These are phyloP conservation scores for Amniculicola lignicola DNA, from an alignment of 495 filamentous ascomycete species.

Conservation along the genomic window DNA sequence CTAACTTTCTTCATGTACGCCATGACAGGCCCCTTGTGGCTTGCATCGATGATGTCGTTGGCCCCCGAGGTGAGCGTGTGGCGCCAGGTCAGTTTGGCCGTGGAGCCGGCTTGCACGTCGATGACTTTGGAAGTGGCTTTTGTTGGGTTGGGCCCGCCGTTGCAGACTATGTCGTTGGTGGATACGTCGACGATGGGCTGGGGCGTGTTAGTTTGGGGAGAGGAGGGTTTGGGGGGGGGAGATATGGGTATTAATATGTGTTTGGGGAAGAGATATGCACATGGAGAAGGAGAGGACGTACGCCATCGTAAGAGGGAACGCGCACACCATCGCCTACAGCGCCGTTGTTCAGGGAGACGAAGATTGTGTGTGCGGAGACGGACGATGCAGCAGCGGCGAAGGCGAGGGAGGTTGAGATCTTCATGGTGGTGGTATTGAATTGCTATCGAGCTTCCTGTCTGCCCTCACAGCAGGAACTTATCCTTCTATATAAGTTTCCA, in stretches of 20 bases:
- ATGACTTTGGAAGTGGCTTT: conserved; percentile 37
- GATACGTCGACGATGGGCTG: conserved; percentile 51
- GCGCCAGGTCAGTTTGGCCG: conserved; percentile 48
- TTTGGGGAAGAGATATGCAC: not conserved
- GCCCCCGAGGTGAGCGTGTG: conserved; percentile 50
- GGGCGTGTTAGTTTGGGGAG: not conserved
- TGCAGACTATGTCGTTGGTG: conserved; percentile 37
- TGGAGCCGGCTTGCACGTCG: conserved; percentile 45
- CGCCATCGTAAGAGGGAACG: conserved; percentile 53
- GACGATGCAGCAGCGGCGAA: conserved; percentile 14
- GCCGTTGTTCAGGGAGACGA: conserved; percentile 48
- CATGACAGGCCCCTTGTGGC: conserved; percentile 45
- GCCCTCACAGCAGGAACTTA: not conserved
- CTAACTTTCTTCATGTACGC: conserved; percentile 28
- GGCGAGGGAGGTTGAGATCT: conserved; percentile 20
- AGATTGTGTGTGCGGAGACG: conserved; percentile 36
- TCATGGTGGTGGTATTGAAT: conserved; percentile 19
- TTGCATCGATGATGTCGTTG: conserved; percentile 50
- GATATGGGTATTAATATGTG: not conserved
- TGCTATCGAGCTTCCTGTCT: not conserved
- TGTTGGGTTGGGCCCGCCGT: conserved; percentile 41
- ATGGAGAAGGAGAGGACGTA: conserved; percentile 5
- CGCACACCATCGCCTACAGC: conserved; percentile 48
- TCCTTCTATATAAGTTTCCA: not conserved
- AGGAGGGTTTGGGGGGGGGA: too few relatives aligned